Conservation (phyloP, 768 basidiomycete genomes). For the Auricularia cornea region DNA sequence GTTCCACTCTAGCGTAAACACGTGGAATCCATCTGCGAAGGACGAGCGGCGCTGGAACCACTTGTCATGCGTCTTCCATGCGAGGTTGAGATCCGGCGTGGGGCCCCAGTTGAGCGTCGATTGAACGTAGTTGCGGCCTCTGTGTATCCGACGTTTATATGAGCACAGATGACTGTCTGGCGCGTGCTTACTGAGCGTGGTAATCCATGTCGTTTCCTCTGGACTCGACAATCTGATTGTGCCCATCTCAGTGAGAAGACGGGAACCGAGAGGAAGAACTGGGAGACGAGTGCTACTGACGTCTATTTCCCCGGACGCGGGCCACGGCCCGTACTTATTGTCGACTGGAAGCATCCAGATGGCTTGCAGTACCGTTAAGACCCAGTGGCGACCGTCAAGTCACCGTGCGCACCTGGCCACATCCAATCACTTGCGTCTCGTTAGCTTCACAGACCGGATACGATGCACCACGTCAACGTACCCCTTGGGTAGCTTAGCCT, state of each 20-base stretch:
- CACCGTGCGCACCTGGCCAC: too few relatives aligned
- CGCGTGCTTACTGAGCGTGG: too few relatives aligned
- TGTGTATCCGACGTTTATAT: conserved; percentile 36
- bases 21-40: conserved; percentile 25
- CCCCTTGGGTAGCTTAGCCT: conserved; percentile 24
- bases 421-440: neutral
- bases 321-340: conserved; percentile 49
- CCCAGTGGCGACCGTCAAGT: too few relatives aligned
- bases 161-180: too few relatives aligned
- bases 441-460: neutral
- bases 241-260: too few relatives aligned
- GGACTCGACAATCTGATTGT: too few relatives aligned
- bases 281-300: conserved; percentile 12
- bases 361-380: too few relatives aligned
- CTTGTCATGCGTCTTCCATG: conserved; percentile 26
- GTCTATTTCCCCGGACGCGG: conserved; percentile 28
- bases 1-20: conserved; percentile 32
- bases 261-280: too few relatives aligned
- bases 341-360: conserved; percentile 74
- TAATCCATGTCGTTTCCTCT: conserved; percentile 16
- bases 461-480: conserved; percentile 9
- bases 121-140: conserved; percentile 55
- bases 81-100: conserved; percentile 40
- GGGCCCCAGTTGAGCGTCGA: conserved; percentile 76
- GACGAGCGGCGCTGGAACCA: conserved; percentile 19